These are phyloP conservation scores for Nitzschia putrida DNA, from an alignment of 108 stramenopile genomes.

Conservation along the genomic window DNA sequence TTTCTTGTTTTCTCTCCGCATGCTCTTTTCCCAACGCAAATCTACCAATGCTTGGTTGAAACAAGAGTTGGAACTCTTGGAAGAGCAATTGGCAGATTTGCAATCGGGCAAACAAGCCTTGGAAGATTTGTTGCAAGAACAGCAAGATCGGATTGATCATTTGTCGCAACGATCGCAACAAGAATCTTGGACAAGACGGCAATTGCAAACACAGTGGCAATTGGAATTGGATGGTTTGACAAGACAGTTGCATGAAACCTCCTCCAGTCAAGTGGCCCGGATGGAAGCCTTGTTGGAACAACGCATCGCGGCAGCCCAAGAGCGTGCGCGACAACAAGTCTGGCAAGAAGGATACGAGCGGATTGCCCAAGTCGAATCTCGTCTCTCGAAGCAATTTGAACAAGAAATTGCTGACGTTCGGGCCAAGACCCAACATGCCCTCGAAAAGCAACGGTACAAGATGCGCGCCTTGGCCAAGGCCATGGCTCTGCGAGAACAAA, in stretches of 20 bases:
- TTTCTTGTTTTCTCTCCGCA: background rate
- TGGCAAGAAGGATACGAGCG: conserved; percentile 12
- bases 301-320: conserved; percentile 4
- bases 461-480: conserved; percentile 34
- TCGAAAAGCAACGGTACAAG: conserved; percentile 26
- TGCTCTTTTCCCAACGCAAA: conserved; percentile 1
- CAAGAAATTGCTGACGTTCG: conserved; percentile 18
- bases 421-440: background rate
- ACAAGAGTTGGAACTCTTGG: background rate
- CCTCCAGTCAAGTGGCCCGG: background rate
- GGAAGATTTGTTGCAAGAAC: conserved; percentile 15
- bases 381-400: background rate
- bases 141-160: conserved; percentile 1
- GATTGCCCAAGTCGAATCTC: background rate
- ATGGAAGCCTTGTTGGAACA: background rate
- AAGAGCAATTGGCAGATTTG: conserved; percentile 16
- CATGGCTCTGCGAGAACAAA: conserved; percentile 22
- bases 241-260: conserved; percentile 2
- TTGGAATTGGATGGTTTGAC: conserved; percentile 10
- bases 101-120: conserved; percentile 10
- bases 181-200: background rate
- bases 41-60: background rate
- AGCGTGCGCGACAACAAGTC: conserved; percentile 6
- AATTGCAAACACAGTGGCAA: background rate
- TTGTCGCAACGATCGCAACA: conserved; percentile 2